These are phyloP conservation scores for Quercus tomentella DNA, from an alignment of 331 rosid genomes.

Conservation along the genomic window DNA sequence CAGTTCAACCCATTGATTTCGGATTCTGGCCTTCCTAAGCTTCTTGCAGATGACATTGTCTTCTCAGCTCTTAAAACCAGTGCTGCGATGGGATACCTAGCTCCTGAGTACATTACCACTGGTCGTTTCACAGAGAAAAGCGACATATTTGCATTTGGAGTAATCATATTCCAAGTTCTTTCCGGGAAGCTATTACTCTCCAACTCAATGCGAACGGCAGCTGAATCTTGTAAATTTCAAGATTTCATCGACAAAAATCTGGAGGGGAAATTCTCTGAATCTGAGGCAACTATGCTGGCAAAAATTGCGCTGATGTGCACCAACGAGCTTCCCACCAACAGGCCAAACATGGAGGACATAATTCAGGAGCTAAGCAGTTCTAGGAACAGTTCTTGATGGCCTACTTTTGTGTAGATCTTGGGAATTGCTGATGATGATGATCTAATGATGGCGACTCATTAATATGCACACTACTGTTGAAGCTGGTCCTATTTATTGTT, in stretches of 20 bases:
- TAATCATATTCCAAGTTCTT: constrained; percentile 74
- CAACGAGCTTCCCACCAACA: constrained; percentile 60
- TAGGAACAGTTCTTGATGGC: constrained; percentile 14
- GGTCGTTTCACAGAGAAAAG: constrained; percentile 92
- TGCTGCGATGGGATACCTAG: constrained; percentile 98
- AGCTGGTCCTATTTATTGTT: too few relatives aligned
- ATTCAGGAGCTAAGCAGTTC: constrained; percentile 46
- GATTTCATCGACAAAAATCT: constrained; percentile 60
- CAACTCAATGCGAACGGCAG: constrained; percentile 44
- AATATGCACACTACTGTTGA: background rate
- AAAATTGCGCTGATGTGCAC: constrained; percentile 61
- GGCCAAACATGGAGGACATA: constrained; percentile 59
- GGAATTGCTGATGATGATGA: constrained; percentile 4
- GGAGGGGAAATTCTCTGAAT: constrained; percentile 47
- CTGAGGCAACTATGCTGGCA: constrained; percentile 60
- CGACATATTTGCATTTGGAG: constrained; percentile 89
- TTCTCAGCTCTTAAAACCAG: constrained; percentile 85
- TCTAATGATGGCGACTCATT: constrained; percentile 1
- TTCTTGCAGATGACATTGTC: constrained; percentile 94
- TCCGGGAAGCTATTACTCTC: constrained; percentile 57
- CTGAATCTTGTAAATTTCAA: constrained; percentile 48
- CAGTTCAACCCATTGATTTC: constrained; percentile 71
- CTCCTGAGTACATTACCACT: constrained; percentile 84
- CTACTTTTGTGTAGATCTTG: constrained; percentile 1
- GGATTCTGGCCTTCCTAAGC: constrained; percentile 75